Base-by-base conservation (phyloP, 225 moss, liverwort and hornwort species). In the Straminergon stramineum region DNA sequence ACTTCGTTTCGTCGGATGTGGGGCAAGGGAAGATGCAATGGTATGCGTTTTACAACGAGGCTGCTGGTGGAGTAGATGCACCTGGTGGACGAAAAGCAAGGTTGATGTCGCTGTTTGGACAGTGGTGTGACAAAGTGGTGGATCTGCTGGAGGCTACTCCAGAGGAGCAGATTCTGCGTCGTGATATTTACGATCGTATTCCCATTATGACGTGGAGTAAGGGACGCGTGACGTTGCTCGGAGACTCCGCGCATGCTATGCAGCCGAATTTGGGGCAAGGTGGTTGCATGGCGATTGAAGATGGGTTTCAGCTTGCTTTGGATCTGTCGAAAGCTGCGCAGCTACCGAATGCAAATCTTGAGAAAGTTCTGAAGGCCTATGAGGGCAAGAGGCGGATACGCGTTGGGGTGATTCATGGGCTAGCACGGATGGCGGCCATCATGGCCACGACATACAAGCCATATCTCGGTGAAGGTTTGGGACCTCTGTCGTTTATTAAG, bases 261-360 rank as follows among this genome's bases (percentile, higher is more conserved):
- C 99, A 99, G 88, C 99, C 99, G 35, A 99, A 99, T 65, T 64
- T 99, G 88, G 99, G 99, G 18, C 99, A 99, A 89, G 99, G 99
- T 16, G 99, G 99, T 11, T 96, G 99, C 85, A 99, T 99, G 99
- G 99, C 99, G 37, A 99, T 99, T 65, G 99, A 99, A 94, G 99
- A 99, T 45, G 95, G 97, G 48, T 99, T 92, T 64, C 99, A 97
- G 86, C 92, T 99, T n/a, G 99, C 96, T 16, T 88, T 95, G 82
- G 96, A 99, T 87, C 84, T 99, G 45, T 92, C 95, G 5, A 96
- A 99, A 93, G 97, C 96, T 27, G 65, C 93, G 31, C 90, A 94
- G 57, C 86, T 84, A 34, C 88, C 85, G 1, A 52, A 79, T 32
- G 88, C 95, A 24, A 92, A 97, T 91, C 75, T 99, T 41, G 79